Evolutionary conservation across 108 stramenopile genomes (phyloP).

Genomic region (Cylindrotheca closterium): DNA sequence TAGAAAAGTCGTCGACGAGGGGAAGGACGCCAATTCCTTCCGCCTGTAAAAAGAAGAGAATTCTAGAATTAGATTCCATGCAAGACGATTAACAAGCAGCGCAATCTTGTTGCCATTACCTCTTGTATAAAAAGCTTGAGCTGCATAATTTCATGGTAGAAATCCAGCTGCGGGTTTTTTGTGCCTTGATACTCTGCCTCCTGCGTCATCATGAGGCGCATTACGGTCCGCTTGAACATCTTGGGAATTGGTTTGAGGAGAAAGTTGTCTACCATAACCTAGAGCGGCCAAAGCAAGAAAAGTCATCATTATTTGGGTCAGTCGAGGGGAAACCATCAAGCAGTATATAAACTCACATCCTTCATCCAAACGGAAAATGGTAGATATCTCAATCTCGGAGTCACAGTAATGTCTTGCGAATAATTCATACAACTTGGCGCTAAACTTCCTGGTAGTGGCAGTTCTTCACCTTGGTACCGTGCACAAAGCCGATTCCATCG

Average conservation of each 20-base stretch:
- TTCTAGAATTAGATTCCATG: too few relatives aligned
- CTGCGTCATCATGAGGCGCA: background rate
- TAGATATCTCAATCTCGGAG: background rate
- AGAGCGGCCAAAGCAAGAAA: too few relatives aligned
- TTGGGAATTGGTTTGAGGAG: background rate
- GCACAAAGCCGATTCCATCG: too few relatives aligned
- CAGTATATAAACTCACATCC: background rate
- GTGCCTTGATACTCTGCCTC: conserved; percentile 1
- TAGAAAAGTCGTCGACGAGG: conserved; percentile 7
- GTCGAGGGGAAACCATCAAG: too few relatives aligned
- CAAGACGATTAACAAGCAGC: too few relatives aligned
- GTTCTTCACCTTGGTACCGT: too few relatives aligned
- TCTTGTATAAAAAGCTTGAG: conserved; percentile 7
- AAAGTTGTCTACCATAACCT: background rate
- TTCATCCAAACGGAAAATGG: background rate
- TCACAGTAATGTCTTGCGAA: background rate
- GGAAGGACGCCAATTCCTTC: conserved; percentile 25
- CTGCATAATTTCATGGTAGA: conserved; percentile 2
- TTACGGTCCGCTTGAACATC: background rate
- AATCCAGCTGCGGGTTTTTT: background rate
- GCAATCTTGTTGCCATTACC: too few relatives aligned
- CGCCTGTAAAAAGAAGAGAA: conserved; percentile 7
- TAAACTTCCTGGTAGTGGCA: too few relatives aligned
- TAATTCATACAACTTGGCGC: too few relatives aligned
- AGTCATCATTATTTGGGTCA: too few relatives aligned